A percentile compares a stretch with the other conserved stretches of the same genome.
These are phyloP conservation scores for Megacollybia marginata DNA, from an alignment of 768 basidiomycete genomes.

Conservation along the genomic window DNA sequence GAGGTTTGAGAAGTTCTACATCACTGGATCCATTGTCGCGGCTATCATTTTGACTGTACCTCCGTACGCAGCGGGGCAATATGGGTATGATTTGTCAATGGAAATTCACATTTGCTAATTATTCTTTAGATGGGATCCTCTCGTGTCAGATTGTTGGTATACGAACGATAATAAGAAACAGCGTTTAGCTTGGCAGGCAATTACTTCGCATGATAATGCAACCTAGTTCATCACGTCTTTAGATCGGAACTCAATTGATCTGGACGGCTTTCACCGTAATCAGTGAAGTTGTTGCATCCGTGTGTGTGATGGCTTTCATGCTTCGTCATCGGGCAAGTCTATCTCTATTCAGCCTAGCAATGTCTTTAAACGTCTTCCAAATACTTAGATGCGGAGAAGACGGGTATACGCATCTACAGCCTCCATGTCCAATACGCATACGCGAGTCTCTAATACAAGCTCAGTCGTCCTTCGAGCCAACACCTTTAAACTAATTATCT, in stretches of 20 bases:
- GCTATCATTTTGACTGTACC: slow-evolving; percentile 10
- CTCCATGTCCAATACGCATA: not conserved
- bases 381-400: not conserved
- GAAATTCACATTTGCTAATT: not conserved
- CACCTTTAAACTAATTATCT: slow-evolving; percentile 7
- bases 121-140: slow-evolving; percentile 13
- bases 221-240: not conserved
- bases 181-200: slow-evolving; percentile 13
- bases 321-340: slow-evolving; percentile 15
- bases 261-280: slow-evolving; percentile 10
- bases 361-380: not conserved
- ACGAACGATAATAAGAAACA: slow-evolving; percentile 10
- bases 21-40: slow-evolving; percentile 7
- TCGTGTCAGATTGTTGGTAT: slow-evolving; percentile 15
- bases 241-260: slow-evolving; percentile 13
- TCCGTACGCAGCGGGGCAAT: slow-evolving; percentile 14
- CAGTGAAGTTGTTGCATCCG: slow-evolving; percentile 5
- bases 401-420: too few relatives aligned
- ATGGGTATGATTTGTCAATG: slow-evolving; percentile 8
- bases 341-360: not conserved
- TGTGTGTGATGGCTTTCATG: slow-evolving; percentile 7
- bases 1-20: slow-evolving; percentile 13
- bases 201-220: not conserved
- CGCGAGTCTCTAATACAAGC: not conserved
- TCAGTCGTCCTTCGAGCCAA: slow-evolving; percentile 1